These are phyloP conservation scores for Leccinum arenicola DNA, from an alignment of 768 basidiomycete genomes.

Conservation along the genomic window DNA sequence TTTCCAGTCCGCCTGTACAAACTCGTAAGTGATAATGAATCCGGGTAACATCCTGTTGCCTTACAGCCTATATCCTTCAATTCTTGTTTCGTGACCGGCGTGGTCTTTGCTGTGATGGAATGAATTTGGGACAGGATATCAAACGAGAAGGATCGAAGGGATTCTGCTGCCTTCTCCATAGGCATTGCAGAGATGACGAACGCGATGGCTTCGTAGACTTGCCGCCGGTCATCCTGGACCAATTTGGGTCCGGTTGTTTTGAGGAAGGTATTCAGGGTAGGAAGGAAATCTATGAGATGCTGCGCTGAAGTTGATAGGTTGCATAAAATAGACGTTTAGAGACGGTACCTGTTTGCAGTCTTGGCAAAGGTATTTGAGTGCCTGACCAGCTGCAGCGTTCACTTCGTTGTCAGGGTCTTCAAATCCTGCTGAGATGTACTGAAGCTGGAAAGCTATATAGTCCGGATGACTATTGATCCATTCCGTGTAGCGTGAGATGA, in stretches of 20 bases:
- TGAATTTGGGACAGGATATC: constrained; percentile 83
- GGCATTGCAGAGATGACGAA: constrained; percentile 95
- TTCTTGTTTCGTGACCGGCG: constrained; percentile 65
- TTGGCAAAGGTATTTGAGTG: constrained; percentile 94
- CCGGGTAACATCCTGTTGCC: constrained; percentile 24
- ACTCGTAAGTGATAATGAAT: constrained; percentile 9
- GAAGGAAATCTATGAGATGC: constrained; percentile 90
- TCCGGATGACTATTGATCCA: constrained; percentile 91
- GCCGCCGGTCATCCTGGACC: constrained; percentile 80
- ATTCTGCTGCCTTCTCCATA: constrained; percentile 81
- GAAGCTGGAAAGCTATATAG: constrained; percentile 81
- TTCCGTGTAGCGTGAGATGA: constrained; percentile 93
- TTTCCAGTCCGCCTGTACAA: constrained; percentile 76
- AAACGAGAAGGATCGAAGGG: constrained; percentile 80
- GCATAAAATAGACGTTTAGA: constrained; percentile 7
- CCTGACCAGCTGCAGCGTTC: constrained; percentile 90
- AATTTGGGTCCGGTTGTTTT: constrained; percentile 76
- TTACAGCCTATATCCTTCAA: constrained; percentile 65
- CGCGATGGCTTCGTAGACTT: constrained; percentile 95
- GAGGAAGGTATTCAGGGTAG: constrained; percentile 88
- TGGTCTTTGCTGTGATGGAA: constrained; percentile 50
- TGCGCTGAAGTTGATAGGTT: constrained; percentile 28
- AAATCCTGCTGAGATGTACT: constrained; percentile 92
- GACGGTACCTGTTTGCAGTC: constrained; percentile 80
- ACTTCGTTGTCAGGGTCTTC: constrained; percentile 79